Conservation (phyloP, 768 basidiomycete species). For the Boletus rubescentipes region DNA sequence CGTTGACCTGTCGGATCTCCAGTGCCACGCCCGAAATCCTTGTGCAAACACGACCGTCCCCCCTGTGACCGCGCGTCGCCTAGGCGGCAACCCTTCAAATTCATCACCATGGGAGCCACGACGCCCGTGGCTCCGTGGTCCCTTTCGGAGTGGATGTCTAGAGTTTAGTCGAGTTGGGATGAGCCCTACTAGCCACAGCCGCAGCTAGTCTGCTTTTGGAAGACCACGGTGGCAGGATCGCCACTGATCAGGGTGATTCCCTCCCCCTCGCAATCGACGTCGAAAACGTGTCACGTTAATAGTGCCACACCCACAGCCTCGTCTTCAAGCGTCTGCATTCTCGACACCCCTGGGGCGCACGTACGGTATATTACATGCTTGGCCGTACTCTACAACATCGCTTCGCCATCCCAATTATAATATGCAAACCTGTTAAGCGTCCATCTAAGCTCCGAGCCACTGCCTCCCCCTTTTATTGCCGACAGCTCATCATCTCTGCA, state of each 20-base stretch:
- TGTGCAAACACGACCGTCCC: background rate
- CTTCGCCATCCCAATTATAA: slow-evolving; percentile 77
- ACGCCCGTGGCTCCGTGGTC: slow-evolving; percentile 19
- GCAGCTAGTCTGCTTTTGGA: slow-evolving; percentile 2
- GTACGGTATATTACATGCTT: slow-evolving; percentile 6
- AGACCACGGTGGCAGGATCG: slow-evolving; percentile 7
- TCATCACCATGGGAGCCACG: slow-evolving; percentile 23
- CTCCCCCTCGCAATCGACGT: slow-evolving; percentile 18
- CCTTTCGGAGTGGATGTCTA: background rate
- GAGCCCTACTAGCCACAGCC: slow-evolving; percentile 1
- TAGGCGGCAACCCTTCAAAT: slow-evolving; percentile 15
- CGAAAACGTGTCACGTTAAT: slow-evolving; percentile 26
- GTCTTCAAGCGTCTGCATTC: background rate
- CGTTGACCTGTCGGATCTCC: slow-evolving; percentile 10
- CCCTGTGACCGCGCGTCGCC: slow-evolving; percentile 8
- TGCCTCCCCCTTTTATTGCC: slow-evolving; percentile 40
- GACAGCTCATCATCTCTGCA: slow-evolving; percentile 68
- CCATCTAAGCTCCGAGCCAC: slow-evolving; percentile 67
- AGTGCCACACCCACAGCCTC: slow-evolving; percentile 11
- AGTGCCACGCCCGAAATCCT: slow-evolving; percentile 3
- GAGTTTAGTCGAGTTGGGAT: slow-evolving; percentile 1
- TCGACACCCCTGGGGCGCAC: slow-evolving; percentile 13
- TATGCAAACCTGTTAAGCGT: slow-evolving; percentile 63
- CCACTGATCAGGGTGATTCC: slow-evolving; percentile 22
- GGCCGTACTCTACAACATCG: slow-evolving; percentile 6